A percentile compares a stretch with the other conserved stretches of the same genome.
phyloP scores from a whole-genome alignment of 306 rosid species.

The Medicago ruthenica region DNA sequence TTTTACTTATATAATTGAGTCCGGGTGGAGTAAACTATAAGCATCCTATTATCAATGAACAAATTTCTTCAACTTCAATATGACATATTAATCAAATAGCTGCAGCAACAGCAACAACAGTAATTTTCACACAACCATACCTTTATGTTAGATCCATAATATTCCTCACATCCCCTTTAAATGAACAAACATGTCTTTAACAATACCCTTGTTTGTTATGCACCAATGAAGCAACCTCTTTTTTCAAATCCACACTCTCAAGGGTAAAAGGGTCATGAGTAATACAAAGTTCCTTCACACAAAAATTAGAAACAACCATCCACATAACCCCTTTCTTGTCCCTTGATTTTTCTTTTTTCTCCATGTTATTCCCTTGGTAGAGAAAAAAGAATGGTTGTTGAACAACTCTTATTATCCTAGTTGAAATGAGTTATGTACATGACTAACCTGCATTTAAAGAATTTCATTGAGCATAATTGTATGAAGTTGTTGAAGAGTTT shows the following conservation, averaged over 20 bases:
- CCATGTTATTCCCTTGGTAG: constrained; percentile 23
- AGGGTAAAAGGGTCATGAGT: constrained; percentile 36
- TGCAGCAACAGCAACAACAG: neutral
- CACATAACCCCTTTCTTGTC: constrained; percentile 15
- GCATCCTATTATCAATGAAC: neutral
- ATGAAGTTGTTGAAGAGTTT: constrained; percentile 20
- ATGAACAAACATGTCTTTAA: constrained; percentile 28
- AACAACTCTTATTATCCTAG: constrained; percentile 36
- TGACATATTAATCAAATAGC: neutral
- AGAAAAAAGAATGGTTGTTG: constrained; percentile 31
- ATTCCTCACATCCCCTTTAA: constrained; percentile 40
- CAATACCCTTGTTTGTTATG: constrained; percentile 31
- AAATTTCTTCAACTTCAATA: neutral
- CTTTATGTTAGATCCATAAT: constrained; percentile 8
- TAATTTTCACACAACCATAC: constrained; percentile 7
- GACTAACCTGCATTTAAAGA: constrained; percentile 47
- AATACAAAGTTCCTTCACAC: constrained; percentile 25
- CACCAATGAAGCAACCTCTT: constrained; percentile 25
- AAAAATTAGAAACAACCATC: constrained; percentile 25
- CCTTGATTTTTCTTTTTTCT: constrained; percentile 19
- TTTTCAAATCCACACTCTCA: constrained; percentile 21
- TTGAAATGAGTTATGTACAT: constrained; percentile 40
- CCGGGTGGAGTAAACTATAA: neutral
- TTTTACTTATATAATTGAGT: too few relatives aligned
- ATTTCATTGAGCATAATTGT: constrained; percentile 41